Percentiles rank a stretch among this genome's conserved stretches.
Evolutionary conservation across 148 eudicot genomes (phyloP).

Genomic region (Dysphania ambrosioides): DNA sequence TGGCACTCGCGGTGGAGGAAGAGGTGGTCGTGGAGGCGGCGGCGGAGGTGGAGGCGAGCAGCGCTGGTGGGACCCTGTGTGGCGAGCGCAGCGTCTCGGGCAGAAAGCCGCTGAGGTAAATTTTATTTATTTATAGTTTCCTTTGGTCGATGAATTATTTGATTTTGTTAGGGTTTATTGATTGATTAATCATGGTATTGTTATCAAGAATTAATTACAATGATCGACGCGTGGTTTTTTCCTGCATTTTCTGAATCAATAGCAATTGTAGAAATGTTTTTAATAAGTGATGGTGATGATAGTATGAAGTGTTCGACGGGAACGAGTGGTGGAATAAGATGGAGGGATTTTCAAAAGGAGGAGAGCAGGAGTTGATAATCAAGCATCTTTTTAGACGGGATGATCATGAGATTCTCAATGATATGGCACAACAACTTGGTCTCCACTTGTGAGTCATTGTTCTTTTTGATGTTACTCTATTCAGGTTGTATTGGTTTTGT

Average conservation of each 20-base stretch:
- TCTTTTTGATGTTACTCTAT: not conserved
- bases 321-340: slow-evolving; percentile 78
- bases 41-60: slow-evolving; percentile 75
- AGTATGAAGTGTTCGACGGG: slow-evolving; percentile 80
- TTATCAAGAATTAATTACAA: too few species aligned
- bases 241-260: too few species aligned
- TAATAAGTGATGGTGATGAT: slow-evolving; percentile 17
- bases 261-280: too few species aligned
- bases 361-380: slow-evolving; percentile 72
- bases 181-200: not conserved
- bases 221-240: too few species aligned
- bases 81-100: slow-evolving; percentile 84
- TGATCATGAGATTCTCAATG: slow-evolving; percentile 59
- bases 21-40: slow-evolving; percentile 43
- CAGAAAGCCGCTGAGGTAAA: slow-evolving; percentile 67
- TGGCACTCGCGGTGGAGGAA: slow-evolving; percentile 43
- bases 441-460: slow-evolving; percentile 71
- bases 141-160: not conserved
- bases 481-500: not conserved
- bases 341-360: slow-evolving; percentile 66
- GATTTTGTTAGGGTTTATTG: slow-evolving; percentile 3
- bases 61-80: slow-evolving; percentile 99
- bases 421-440: slow-evolving; percentile 75
- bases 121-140: not conserved
- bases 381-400: slow-evolving; percentile 61